Evolutionary conservation across 2,329 filamentous ascomycete genomes (phyloP), one percentile per base, ranked within the genome.

Genomic region (Penicillium sp.): DNA sequence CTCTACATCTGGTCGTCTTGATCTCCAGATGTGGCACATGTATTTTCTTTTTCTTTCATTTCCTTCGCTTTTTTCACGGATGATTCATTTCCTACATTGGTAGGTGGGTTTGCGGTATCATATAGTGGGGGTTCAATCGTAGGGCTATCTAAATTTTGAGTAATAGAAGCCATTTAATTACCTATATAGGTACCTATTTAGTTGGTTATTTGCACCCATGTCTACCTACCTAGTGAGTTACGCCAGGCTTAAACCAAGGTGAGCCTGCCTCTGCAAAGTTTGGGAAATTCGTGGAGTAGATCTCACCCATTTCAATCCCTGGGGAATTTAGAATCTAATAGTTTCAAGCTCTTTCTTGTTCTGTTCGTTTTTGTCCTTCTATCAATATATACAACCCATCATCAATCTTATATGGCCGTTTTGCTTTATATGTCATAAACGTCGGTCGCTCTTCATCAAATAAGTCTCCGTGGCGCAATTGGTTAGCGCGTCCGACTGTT

Each of bases 401-500:
- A 38, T 13, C 34, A 15, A 15, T 5, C 11, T 5, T 5, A 13
- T 31, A 31, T 34, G 33, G 1, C 2, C 11, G 1, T 5, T 16
- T 34, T n/a, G 6, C 1, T 13, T 31, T 5, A 31, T 21, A 21
- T 46, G 1, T 2, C 13, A 21, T 31, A 2, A 33, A 16, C 2
- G 4, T 21, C 1, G 1, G 1, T 21, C 5, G 5, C 11, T 16
- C 4, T 39, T 23, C 40, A 45, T 13, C 40, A 55, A 56, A 36
- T 11, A 46, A 19, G 65, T 68, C 65, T 68, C 65, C 61, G 67
- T 70, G 68, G 68, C 68, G 68, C 68, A 71, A 71, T 70, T 54
- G 68, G 68, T 61, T 70, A 70, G 68, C 68, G 68, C 68, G 68
- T 71, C 67, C 65, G 68, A 70, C 68, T 70, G 68, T 71, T 70